These are phyloP conservation scores for Cladophialophora yegresii DNA, from an alignment of 2,329 filamentous ascomycete genomes.

Conservation along the genomic window DNA sequence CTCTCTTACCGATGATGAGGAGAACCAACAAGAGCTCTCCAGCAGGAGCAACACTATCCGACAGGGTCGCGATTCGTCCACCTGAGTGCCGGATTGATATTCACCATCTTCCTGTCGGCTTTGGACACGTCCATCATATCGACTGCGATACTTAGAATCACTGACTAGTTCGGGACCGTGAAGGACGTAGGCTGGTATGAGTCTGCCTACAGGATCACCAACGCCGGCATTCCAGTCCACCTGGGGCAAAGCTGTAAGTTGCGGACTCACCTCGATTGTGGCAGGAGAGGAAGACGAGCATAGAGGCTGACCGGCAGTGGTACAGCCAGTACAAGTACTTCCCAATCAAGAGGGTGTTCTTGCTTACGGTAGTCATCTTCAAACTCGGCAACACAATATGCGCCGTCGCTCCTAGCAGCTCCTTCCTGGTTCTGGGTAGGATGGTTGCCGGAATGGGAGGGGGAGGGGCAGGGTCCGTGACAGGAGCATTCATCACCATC, in stretches of 20 bases:
- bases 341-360: slow-evolving; percentile 48
- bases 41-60: slow-evolving; percentile 21
- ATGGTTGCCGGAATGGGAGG: slow-evolving; percentile 47
- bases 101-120: slow-evolving; percentile 36
- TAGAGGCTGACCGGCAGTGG: background rate
- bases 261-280: slow-evolving; percentile 43
- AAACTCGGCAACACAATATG: slow-evolving; percentile 48
- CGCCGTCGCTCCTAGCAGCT: slow-evolving; percentile 44
- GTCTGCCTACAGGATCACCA: slow-evolving; percentile 49
- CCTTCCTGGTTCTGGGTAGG: slow-evolving; percentile 46
- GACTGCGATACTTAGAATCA: slow-evolving; percentile 40
- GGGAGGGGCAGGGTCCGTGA: slow-evolving; percentile 45
- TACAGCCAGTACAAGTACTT: slow-evolving; percentile 45
- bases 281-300: background rate
- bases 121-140: slow-evolving; percentile 39
- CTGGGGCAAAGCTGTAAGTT: slow-evolving; percentile 55
- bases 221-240: slow-evolving; percentile 56
- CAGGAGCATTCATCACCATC: slow-evolving; percentile 42
- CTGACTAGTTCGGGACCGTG: slow-evolving; percentile 41
- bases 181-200: slow-evolving; percentile 45
- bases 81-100: slow-evolving; percentile 20
- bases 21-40: background rate
- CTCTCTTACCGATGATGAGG: background rate
- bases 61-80: slow-evolving; percentile 17
- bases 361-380: slow-evolving; percentile 46